These are phyloP conservation scores for Alternaria alternata DNA, from an alignment of 2,329 filamentous ascomycete genomes.

Conservation along the genomic window DNA sequence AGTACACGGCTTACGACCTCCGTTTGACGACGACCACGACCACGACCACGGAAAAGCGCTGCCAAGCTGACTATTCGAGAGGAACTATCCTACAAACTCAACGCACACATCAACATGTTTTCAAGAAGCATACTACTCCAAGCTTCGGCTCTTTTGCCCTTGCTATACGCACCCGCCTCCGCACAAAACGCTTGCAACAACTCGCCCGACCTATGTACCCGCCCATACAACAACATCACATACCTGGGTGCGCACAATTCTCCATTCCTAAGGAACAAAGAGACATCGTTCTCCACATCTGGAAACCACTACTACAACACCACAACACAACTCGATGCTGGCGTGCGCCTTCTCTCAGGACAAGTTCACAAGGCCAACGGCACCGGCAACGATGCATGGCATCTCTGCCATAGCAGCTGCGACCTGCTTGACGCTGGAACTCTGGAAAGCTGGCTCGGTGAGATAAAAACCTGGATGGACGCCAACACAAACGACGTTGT, in stretches of 20 bases:
- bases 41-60: not conserved
- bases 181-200: slow-evolving; percentile 75
- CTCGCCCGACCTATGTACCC: slow-evolving; percentile 75
- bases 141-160: slow-evolving; percentile 37
- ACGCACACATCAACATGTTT: slow-evolving; percentile 37
- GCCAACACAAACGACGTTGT: slow-evolving; percentile 76
- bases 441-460: slow-evolving; percentile 68
- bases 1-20: slow-evolving; percentile 14
- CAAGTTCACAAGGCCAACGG: slow-evolving; percentile 72
- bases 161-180: slow-evolving; percentile 37
- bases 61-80: not conserved
- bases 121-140: slow-evolving; percentile 34
- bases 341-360: slow-evolving; percentile 73
- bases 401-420: slow-evolving; percentile 76
- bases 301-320: slow-evolving; percentile 80
- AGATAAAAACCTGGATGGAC: slow-evolving; percentile 74
- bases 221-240: slow-evolving; percentile 77
- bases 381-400: slow-evolving; percentile 56
- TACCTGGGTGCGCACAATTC: slow-evolving; percentile 80
- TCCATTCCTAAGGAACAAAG: slow-evolving; percentile 72
- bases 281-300: slow-evolving; percentile 67
- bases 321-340: slow-evolving; percentile 73
- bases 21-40: slow-evolving; percentile 10
- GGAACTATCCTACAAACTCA: not conserved
- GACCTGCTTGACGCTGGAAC: slow-evolving; percentile 72